Evolutionary conservation across 306 rosid species (phyloP).

Genomic region (Cucumis melo): DNA sequence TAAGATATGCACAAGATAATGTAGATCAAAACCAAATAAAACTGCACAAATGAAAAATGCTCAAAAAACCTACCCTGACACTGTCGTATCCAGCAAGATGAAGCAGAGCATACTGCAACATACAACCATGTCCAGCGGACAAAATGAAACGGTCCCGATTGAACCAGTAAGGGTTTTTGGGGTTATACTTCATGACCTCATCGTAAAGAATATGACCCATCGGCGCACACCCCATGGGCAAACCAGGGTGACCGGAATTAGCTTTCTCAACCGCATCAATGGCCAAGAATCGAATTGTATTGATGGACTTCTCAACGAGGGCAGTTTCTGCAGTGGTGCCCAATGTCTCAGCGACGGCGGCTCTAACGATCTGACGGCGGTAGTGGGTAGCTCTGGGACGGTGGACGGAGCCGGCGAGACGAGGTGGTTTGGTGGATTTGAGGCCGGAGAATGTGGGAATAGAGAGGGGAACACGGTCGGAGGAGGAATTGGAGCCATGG

Average conservation of each 20-base stretch:
- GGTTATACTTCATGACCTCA: conserved; percentile 79
- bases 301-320: conserved; percentile 65
- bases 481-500: conserved; percentile 26
- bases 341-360: conserved; percentile 37
- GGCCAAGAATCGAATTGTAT: conserved; percentile 82
- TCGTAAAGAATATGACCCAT: conserved; percentile 84
- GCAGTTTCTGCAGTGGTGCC: conserved; percentile 38
- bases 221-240: conserved; percentile 99
- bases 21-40: neutral
- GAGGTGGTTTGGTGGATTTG: conserved; percentile 29
- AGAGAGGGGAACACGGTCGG: conserved; percentile 42
- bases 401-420: conserved; percentile 15
- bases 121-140: conserved; percentile 96
- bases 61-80: conserved; percentile 36
- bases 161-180: conserved; percentile 87
- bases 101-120: conserved; percentile 88
- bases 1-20: neutral
- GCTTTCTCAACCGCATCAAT: conserved; percentile 91
- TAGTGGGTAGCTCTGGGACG: neutral
- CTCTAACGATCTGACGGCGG: conserved; percentile 20
- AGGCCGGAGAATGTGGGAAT: conserved; percentile 53
- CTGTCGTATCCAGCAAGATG: conserved; percentile 94
- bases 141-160: conserved; percentile 90
- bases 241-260: conserved; percentile 88
- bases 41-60: neutral